Percentiles rank a stretch among this genome's conserved stretches.
phyloP scores from a whole-genome alignment of 768 basidiomycete species.

The Suillus paluster region DNA sequence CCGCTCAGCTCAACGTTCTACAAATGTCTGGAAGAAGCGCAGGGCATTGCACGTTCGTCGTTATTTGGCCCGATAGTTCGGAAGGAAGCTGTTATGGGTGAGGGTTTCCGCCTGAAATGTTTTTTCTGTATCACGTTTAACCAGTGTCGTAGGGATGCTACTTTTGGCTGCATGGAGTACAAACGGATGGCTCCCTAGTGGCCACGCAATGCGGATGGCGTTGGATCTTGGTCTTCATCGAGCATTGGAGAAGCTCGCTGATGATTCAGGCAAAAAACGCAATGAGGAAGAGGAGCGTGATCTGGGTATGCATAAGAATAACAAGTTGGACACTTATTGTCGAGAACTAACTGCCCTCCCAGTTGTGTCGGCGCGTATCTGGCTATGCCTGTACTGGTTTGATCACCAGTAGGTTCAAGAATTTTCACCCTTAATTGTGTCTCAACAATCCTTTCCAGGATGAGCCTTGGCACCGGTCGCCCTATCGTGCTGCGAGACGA shows the following conservation, averaged over 20 bases:
- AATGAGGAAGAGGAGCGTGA: slow-evolving; percentile 87
- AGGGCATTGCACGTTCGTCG: slow-evolving; percentile 92
- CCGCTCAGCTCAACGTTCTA: slow-evolving; percentile 86
- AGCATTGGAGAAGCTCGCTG: slow-evolving; percentile 89
- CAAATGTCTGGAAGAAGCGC: slow-evolving; percentile 91
- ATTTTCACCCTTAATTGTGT: slow-evolving; percentile 1
- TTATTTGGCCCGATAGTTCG: slow-evolving; percentile 92
- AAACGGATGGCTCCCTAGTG: slow-evolving; percentile 93
- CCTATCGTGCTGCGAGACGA: slow-evolving; percentile 92
- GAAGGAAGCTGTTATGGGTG: slow-evolving; percentile 94
- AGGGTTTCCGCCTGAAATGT: slow-evolving; percentile 21
- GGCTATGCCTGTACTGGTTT: slow-evolving; percentile 95
- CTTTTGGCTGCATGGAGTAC: slow-evolving; percentile 93
- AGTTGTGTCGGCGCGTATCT: slow-evolving; percentile 93
- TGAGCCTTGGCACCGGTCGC: slow-evolving; percentile 90
- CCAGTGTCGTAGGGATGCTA: slow-evolving; percentile 69
- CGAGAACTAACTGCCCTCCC: slow-evolving; percentile 16
- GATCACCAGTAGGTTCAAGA: slow-evolving; percentile 79
- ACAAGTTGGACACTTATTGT: background rate
- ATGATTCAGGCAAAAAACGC: slow-evolving; percentile 63
- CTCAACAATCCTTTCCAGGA: slow-evolving; percentile 48
- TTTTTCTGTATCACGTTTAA: background rate
- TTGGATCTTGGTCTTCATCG: slow-evolving; percentile 92
- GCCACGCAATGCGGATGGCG: slow-evolving; percentile 96
- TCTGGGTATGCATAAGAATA: slow-evolving; percentile 55